Conservation (phyloP, 1,139 yeast genomes). For the Lipomyces yarrowii region DNA sequence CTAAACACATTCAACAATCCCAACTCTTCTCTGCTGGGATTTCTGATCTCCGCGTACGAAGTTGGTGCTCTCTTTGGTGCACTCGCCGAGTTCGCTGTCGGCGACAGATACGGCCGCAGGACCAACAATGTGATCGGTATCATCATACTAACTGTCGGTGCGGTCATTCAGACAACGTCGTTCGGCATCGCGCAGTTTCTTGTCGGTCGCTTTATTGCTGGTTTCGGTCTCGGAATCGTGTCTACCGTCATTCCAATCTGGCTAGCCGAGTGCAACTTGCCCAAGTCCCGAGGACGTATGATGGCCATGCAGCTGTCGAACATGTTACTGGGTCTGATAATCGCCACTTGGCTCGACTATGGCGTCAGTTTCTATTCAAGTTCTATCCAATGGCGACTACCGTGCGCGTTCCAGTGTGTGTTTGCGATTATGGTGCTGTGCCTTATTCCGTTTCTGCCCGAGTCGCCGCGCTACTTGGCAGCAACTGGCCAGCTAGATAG, state of each 20-base stretch:
- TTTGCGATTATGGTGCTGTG: constrained; percentile 35
- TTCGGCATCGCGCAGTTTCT: constrained; percentile 48
- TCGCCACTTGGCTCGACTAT: constrained; percentile 80
- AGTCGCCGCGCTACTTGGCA: constrained; percentile 60
- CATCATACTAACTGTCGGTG: constrained; percentile 50
- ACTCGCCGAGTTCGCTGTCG: constrained; percentile 55
- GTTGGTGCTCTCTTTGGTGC: constrained; percentile 80
- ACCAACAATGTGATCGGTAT: constrained; percentile 29
- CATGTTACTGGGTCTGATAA: constrained; percentile 67
- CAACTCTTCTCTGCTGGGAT: constrained; percentile 50
- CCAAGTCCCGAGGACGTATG: constrained; percentile 58
- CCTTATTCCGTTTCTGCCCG: constrained; percentile 51
- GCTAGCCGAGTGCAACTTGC: constrained; percentile 61
- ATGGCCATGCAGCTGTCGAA: constrained; percentile 54
- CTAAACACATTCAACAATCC: constrained; percentile 49
- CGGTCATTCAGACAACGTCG: constrained; percentile 53
- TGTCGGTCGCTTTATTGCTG: constrained; percentile 60
- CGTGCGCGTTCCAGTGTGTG: constrained; percentile 49
- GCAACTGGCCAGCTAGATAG: constrained; percentile 45
- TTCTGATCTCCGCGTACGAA: constrained; percentile 71
- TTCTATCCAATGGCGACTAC: constrained; percentile 58
- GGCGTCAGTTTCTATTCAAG: constrained; percentile 64
- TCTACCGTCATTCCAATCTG: constrained; percentile 64
- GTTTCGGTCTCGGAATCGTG: constrained; percentile 63
- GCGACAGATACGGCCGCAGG: constrained; percentile 31